Base-by-base conservation (phyloP, 805 yeast species). In the Wickerhamomyces mucosus region DNA sequence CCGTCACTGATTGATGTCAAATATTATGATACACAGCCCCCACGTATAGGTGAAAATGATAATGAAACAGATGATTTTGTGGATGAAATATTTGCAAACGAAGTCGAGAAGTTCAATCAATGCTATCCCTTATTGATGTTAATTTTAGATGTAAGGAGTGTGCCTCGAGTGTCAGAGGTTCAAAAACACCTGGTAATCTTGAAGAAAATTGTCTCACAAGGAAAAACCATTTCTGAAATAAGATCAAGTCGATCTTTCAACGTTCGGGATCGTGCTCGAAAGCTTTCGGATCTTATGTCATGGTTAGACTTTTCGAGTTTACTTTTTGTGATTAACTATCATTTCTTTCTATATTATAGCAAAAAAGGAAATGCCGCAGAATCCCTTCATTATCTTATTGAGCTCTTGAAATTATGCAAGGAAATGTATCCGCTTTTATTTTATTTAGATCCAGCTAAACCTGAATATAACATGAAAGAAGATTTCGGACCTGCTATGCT, bases 11-110 rank as follows among this genome's bases (percentile, higher is more conserved):
- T 50, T 23, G 42, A 38, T 20, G 21, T 34, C 0, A 32, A 34
- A 13, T 41, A 36, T 17, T 40, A 41, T 29, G 51, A 50, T 25
- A 45, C 51, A 1, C 45, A 45, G 3, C 38, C 42, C 21, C 54
- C 54, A 4, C 45, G 38, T 23, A 15, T 48, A 23, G 46, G 46
- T 27, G 45, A 45, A 18, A 39, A 45, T 21, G 37, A 34, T 7
- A 32, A 42, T 15, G 43, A 41, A 3, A 15, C 32, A n/a, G 53
- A 48, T 3, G 38, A 43, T 28, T 36, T 32, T 7, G 33, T 43
- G 15, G 43, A 48, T 20, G 33, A 39, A 27, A 32, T 34, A 32
- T 33, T 45, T 16, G 14, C 18, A 12, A 42, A 43, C 10, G 28
- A 40, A 7, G 31, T 37, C 1, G 36, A 41, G 28, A 17, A 41